Evolutionary conservation across 345 rosid genomes (phyloP).

Genomic region (Populus ilicifolia): DNA sequence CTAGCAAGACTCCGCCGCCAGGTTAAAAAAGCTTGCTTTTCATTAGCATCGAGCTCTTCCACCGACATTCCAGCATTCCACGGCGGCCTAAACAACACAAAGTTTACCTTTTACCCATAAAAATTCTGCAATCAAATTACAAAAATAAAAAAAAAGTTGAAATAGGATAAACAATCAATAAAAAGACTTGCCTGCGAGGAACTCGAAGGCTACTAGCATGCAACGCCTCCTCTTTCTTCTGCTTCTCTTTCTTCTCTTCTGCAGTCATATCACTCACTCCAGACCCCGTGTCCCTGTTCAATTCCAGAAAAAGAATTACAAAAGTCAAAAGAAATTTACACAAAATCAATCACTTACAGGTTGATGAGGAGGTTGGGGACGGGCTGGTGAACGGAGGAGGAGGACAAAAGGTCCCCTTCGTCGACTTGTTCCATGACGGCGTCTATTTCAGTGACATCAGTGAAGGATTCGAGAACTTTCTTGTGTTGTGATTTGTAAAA

Average conservation of each 20-base stretch:
- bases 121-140: neutral
- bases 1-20: slow-evolving; percentile 85
- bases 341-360: slow-evolving; percentile 36
- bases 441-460: slow-evolving; percentile 75
- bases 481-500: slow-evolving; percentile 51
- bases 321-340: neutral
- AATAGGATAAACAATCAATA: neutral
- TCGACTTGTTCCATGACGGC: slow-evolving; percentile 74
- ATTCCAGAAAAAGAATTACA: neutral
- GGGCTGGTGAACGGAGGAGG: slow-evolving; percentile 26
- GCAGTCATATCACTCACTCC: slow-evolving; percentile 42
- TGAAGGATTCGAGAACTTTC: slow-evolving; percentile 76
- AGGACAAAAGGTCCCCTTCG: slow-evolving; percentile 52
- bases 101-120: neutral
- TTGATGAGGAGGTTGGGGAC: slow-evolving; percentile 50
- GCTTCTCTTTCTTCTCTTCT: slow-evolving; percentile 59
- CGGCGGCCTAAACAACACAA: slow-evolving; percentile 46
- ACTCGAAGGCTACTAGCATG: slow-evolving; percentile 62
- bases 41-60: slow-evolving; percentile 70
- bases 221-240: slow-evolving; percentile 63
- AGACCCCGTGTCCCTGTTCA: slow-evolving; percentile 54
- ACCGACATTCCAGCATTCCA: slow-evolving; percentile 66
- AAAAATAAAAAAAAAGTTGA: no score
- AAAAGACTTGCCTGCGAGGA: slow-evolving; percentile 48
- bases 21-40: slow-evolving; percentile 58